Evolutionary conservation across 2,329 filamentous ascomycete genomes (phyloP), one percentile per base, ranked within the genome.

Genomic region (Colletotrichum trifolii): DNA sequence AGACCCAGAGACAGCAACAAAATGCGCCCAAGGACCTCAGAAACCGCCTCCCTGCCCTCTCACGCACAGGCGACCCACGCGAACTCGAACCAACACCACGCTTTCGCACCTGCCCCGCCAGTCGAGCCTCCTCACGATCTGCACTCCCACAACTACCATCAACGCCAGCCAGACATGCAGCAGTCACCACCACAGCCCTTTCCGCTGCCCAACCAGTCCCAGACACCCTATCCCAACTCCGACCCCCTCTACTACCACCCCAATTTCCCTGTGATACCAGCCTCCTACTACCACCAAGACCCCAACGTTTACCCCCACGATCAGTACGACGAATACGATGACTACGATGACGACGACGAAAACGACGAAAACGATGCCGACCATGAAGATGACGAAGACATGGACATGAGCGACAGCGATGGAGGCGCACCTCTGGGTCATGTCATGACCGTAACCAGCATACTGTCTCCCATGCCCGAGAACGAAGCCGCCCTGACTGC

Each of bases 361-460:
- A 60, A 62, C 25, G 64, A 60, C 34, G 61, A 59, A 17, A 45
- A 60, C 15, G 47, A 65, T n/a, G 50, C 15, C 25, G 55, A 54
- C 42, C 58, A 60, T 45, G 64, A 70, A 52, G 48, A 69, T 12
- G 64, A 68, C 17, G 61, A 68, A 36, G 71, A 73, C 38, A 60
- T 74, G 39, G 73, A 73, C 40, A 74, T 79, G 74, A 76, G 73
- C 70, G 77, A 78, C 25, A 73, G 71, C 58, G 75, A 78, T 57
- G 73, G 74, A 35, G 75, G 76, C 48, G 74, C 69, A 54, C 69
- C 73, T 39, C 53, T 64, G 35, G 56, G 39, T 36, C 52, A 49
- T 34, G 57, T 67, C 53, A 48, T 54, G 60, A 48, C 56, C 40
- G 66, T 64, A n/a, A 49, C 52, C 33, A 68, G 34, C 46, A 62